Evolutionary conservation across 2,329 filamentous ascomycete species (phyloP), one percentile per base, ranked within the genome.

Genomic region (Penicillium sp.): DNA sequence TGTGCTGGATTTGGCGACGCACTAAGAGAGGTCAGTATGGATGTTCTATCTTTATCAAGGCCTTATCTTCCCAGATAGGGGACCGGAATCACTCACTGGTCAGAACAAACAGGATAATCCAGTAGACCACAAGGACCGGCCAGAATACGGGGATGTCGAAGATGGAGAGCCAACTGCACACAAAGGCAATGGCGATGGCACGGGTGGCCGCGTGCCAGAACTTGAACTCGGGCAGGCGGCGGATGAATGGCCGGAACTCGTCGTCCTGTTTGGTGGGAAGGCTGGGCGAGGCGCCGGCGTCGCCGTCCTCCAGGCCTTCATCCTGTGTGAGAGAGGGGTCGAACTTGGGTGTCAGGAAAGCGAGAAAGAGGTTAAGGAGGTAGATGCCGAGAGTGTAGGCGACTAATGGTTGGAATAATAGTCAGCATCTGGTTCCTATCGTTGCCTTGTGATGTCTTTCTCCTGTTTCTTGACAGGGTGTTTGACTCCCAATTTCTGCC

Each of bases 101-200:
- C 71, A 98, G 75, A 62, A 89, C 80, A 66, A 98, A 96, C 51
- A 98, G 78, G 66, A 98, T 95, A 69, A 98, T 78, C 91, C 93
- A 98, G 77, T 98, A 98, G 72, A 98, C 87, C 55, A 98, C 89
- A 69, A 98, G 74, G 6, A 98, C 89, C 11, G 93, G 93, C 93
- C 93, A 98, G 81, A 98, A 98, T 49, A 98, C 93, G 1, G 93
- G 93, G 57, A 98, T 82, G 72, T 98, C 89, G 74, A 97, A 98
- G 66, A 96, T 77, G 64, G 86, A 79, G 69, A 94, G 95, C 87
- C 89, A 97, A 60, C 84, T 89, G 81, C 90, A 96, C 54, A 84
- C 57, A 69, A 97, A 95, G 29, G 80, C 83, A 63, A 97, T 87
- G 56, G 77, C 67, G 61, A 97, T 80, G 45, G 91, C 91, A 65